Percentiles rank a stretch among this genome's conserved stretches.
These are phyloP conservation scores for Athelia psychrophila DNA, from an alignment of 1,284 basidiomycete species.

Conservation along the genomic window DNA sequence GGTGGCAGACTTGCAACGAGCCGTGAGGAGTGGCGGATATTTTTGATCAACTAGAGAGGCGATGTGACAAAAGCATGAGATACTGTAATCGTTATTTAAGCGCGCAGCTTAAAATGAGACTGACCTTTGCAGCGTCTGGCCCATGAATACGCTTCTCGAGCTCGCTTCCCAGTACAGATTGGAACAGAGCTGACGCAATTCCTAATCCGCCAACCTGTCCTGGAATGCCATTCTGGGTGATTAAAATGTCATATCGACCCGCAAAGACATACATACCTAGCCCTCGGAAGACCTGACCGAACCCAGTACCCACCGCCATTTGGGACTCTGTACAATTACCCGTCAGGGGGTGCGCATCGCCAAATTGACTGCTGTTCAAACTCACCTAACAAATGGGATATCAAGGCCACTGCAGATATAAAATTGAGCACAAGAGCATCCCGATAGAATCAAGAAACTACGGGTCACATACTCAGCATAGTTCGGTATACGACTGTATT, in stretches of 20 bases:
- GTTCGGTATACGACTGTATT: constrained; percentile 83
- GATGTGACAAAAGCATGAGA: neutral
- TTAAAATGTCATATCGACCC: too few species aligned
- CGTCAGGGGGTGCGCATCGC: too few species aligned
- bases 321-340: constrained; percentile 40
- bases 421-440: too few species aligned
- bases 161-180: constrained; percentile 61
- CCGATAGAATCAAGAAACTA: too few species aligned
- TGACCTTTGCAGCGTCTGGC: constrained; percentile 58
- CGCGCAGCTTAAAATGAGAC: too few species aligned
- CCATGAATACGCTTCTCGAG: constrained; percentile 61
- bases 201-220: constrained; percentile 87
- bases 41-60: constrained; percentile 51
- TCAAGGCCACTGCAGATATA: constrained; percentile 67
- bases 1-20: constrained; percentile 59
- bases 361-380: too few species aligned
- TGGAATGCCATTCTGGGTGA: constrained; percentile 17
- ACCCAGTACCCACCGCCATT: constrained; percentile 81
- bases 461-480: constrained; percentile 58
- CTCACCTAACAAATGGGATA: constrained; percentile 68
- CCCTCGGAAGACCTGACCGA: constrained; percentile 77
- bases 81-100: neutral
- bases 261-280: constrained; percentile 50
- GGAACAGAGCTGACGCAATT: constrained; percentile 76
- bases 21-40: constrained; percentile 70